Evolutionary conservation across 169 alveolate species (phyloP), one percentile per base, ranked within the genome.

Genomic region (Plasmodium cynomolgi): DNA sequence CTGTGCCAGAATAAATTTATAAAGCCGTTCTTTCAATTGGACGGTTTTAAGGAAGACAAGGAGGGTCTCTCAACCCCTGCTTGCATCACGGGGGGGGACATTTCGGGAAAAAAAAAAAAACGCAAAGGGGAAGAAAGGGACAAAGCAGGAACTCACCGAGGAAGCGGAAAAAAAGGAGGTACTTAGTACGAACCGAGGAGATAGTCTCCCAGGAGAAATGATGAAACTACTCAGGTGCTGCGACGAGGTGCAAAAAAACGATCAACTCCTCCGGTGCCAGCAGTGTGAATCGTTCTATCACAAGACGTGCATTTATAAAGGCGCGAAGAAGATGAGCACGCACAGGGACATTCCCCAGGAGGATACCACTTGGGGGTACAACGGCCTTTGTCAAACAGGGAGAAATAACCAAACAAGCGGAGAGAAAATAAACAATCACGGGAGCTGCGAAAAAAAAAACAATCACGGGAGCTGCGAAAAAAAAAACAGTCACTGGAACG

Each of bases 281-380:
- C 84, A 81, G 23, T 82, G 92, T 71, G 92, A 91, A 91, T n/a
- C 39, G 39, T 33, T 81, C 15, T 91, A 91, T 26, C 95, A 82
- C 54, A 26, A 50, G 47, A 75, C 74, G 4, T 91, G 92, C 56
- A 79, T 90, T 8, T 23, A 80, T 7, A 90, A 58, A 68, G 37
- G 39, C 7, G 34, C 2, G 23, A 80, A 80, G 29, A 62, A 90
- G n/a, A 41, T 90, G 33, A n/a, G n/a, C 23, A 15, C 72, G 20
- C 58, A 79, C 15, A 50, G 83, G 44, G 56, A 26, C 34, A 39
- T 11, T 4, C 72, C 68, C 29, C 77, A 54, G 13, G 56, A 80
- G 68, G 74, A 13, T 15, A 77, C n/a, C 23, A 77, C 23, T 15
- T 37, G 29, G 39, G 8, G 1, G 26, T 37, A 83, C 29, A 58